Evolutionary conservation across 768 basidiomycete species (phyloP).

Genomic region (Tricholomella constricta): DNA sequence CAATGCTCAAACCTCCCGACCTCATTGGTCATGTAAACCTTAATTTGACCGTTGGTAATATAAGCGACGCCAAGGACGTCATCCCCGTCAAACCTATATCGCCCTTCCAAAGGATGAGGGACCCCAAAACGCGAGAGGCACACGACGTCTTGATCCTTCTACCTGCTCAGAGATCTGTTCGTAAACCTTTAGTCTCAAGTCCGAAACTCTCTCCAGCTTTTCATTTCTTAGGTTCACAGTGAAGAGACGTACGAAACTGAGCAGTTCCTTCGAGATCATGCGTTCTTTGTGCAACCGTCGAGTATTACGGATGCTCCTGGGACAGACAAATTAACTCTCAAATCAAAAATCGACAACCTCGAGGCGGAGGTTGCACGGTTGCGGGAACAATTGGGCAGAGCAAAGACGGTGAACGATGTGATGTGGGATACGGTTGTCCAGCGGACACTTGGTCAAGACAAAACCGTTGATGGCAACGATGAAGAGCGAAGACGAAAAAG

Average conservation of each 20-base stretch:
- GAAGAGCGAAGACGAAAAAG: conserved; percentile 33
- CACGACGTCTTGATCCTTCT: conserved; percentile 74
- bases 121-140: conserved; percentile 62
- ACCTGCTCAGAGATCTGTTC: conserved; percentile 47
- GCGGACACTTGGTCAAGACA: conserved; percentile 46
- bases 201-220: background rate
- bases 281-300: conserved; percentile 59
- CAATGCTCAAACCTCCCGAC: conserved; percentile 86
- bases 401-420: conserved; percentile 88
- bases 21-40: conserved; percentile 80
- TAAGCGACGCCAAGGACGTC: conserved; percentile 50
- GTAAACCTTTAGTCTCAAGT: conserved; percentile 17
- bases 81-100: conserved; percentile 67
- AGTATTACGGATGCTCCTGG: conserved; percentile 25
- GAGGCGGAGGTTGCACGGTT: conserved; percentile 71
- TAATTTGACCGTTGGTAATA: conserved; percentile 40
- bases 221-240: conserved; percentile 24
- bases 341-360: conserved; percentile 64
- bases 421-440: conserved; percentile 93
- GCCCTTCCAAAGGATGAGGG: conserved; percentile 74
- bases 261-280: conserved; percentile 66
- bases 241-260: conserved; percentile 49
- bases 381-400: conserved; percentile 72
- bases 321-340: conserved; percentile 41
- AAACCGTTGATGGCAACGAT: conserved; percentile 19